Conservation (phyloP, 2,329 filamentous ascomycete genomes). For the Diaporthe batatas region DNA sequence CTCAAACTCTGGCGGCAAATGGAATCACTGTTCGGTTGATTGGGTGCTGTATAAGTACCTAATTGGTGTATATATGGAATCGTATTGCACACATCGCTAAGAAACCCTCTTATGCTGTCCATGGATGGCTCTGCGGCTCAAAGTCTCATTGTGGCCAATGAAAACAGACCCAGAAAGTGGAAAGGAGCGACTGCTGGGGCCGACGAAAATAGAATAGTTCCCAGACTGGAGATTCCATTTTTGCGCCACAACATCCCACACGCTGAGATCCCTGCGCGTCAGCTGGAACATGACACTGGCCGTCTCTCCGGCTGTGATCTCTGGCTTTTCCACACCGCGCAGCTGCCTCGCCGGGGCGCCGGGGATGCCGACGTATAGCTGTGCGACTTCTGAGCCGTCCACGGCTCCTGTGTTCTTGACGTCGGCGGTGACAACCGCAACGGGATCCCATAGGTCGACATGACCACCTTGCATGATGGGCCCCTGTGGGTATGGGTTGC, state of each 20-base stretch:
- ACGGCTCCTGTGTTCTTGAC: constrained; percentile 58
- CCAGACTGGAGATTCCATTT: constrained; percentile 69
- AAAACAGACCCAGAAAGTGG: too few species aligned
- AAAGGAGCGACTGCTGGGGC: neutral
- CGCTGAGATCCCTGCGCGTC: constrained; percentile 74
- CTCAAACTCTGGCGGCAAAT: too few species aligned
- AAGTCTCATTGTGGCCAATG: too few species aligned
- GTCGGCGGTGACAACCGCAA: constrained; percentile 55
- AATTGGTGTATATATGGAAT: too few species aligned
- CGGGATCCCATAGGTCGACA: constrained; percentile 60
- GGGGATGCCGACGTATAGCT: constrained; percentile 62
- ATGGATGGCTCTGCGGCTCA: too few species aligned
- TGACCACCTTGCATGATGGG: constrained; percentile 56
- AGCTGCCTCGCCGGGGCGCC: constrained; percentile 68
- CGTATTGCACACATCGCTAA: too few species aligned
- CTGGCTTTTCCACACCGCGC: constrained; percentile 73
- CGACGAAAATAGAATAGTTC: too few species aligned
- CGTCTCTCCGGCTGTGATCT: constrained; percentile 60
- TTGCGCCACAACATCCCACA: constrained; percentile 73
- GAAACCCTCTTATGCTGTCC: too few species aligned
- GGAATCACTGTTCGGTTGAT: too few species aligned
- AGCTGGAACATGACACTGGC: constrained; percentile 64
- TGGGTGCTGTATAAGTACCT: too few species aligned
- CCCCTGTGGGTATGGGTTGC: constrained; percentile 50
- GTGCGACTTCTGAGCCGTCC: constrained; percentile 61